Base-by-base conservation (phyloP, 768 basidiomycete genomes). In the Lentinula sp. region DNA sequence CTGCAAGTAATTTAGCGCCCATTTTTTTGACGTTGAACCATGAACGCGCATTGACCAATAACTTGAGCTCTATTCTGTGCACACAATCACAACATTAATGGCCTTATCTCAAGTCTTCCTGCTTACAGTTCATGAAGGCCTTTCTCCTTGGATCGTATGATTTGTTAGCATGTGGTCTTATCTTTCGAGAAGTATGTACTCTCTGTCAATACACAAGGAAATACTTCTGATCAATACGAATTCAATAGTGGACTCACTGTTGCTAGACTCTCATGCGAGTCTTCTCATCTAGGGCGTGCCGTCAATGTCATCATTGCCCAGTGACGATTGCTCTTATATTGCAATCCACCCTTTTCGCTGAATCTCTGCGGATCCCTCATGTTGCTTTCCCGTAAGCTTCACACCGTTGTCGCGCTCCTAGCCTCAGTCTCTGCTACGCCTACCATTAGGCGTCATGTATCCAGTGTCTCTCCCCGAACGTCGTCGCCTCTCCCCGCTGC, bases 401-500 rank as follows among this genome's bases (percentile, higher is more conserved):
- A 21, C 49, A 31, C 40, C 59, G 35, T 43, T 50, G 21, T 37
- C 28, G 23, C 46, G 2, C 31, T 59, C 46, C 31, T 49, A 28
- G 21, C 16, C 32, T 28, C 48, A 11, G 32, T 49, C 31, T 31
- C 31, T 23, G 57, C 45, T 11, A 46, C 43, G 32, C 57, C 57
- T 21, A 49, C 57, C n/a, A 31, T 59, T 2, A 46, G 37, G 15
- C 45, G 46, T 9, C 57, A 48, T 59, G 57, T 48, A 28, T 49
- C 57, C 31, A 37, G 18, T 23, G 28, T 37, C 37, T n/a, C 21
- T 23, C 45, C 43, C 16, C 37, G 48, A 49, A 35, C 37, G 5
- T 34, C 43, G 16, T 43, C 57, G 16, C 43, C 37, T 40, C 32
- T 68, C 18, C 67, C 67, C 2, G 10, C 61, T 3, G 67, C 67